A percentile compares a stretch with the other conserved stretches of the same genome.
Conservation (phyloP, 768 basidiomycete species). For the Tubosaeta sp. region DNA sequence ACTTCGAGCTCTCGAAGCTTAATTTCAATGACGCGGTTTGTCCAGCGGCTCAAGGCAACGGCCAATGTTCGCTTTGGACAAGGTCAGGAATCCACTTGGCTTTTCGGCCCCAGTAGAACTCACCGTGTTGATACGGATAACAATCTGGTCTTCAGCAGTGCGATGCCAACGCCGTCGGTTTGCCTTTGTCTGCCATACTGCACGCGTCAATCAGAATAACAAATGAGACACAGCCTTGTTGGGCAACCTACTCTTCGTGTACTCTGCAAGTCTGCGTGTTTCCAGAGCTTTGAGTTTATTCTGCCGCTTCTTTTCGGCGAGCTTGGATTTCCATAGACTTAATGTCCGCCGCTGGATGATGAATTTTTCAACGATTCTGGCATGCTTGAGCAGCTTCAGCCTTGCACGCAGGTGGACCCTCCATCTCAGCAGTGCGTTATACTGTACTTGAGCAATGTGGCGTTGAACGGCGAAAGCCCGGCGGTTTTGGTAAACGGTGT, state of each 20-base stretch:
- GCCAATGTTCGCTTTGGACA: slow-evolving; percentile 47
- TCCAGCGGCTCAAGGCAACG: slow-evolving; percentile 57
- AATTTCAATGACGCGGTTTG: slow-evolving; percentile 64
- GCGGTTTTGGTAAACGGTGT: slow-evolving; percentile 44
- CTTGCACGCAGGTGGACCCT: slow-evolving; percentile 48
- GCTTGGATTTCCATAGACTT: slow-evolving; percentile 44
- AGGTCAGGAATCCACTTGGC: not conserved
- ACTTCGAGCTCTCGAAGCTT: slow-evolving; percentile 72
- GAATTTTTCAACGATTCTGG: slow-evolving; percentile 49
- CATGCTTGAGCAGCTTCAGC: slow-evolving; percentile 48
- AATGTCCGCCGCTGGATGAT: slow-evolving; percentile 47
- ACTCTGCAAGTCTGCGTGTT: slow-evolving; percentile 27
- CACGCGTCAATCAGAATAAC: slow-evolving; percentile 4
- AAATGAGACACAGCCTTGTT: not conserved
- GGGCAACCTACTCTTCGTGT: slow-evolving; percentile 33
- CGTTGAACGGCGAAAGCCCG: slow-evolving; percentile 43
- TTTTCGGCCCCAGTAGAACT: slow-evolving; percentile 5
- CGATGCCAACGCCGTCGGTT: slow-evolving; percentile 37
- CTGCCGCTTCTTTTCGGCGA: slow-evolving; percentile 43
- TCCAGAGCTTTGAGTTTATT: slow-evolving; percentile 44
- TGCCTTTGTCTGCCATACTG: slow-evolving; percentile 48
- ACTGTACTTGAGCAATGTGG: slow-evolving; percentile 30
- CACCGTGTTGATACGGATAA: slow-evolving; percentile 39
- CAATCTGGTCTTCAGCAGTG: slow-evolving; percentile 42
- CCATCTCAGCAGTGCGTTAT: slow-evolving; percentile 53